Percentiles rank a stretch among this genome's conserved stretches.
phyloP scores from a whole-genome alignment of 306 rosid species.

The Pterocarpus macrocarpus region DNA sequence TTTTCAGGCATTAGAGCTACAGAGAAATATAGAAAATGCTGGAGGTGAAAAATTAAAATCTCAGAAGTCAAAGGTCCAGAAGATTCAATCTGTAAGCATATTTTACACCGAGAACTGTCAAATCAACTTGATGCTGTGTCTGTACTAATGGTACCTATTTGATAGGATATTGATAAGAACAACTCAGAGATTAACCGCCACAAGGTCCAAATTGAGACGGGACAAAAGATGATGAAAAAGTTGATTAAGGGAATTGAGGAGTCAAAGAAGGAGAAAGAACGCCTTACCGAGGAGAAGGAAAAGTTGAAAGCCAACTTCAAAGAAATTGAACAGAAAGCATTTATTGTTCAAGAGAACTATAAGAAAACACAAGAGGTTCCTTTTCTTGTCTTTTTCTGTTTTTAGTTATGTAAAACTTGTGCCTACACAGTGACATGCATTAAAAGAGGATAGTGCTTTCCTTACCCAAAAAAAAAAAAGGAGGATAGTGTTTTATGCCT shows the following conservation, averaged over 20 bases:
- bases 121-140: conserved; percentile 27
- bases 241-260: conserved; percentile 86
- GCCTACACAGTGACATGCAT: conserved; percentile 12
- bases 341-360: conserved; percentile 75
- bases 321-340: conserved; percentile 90
- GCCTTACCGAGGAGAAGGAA: conserved; percentile 74
- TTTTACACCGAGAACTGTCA: conserved; percentile 33
- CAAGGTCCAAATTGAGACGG: conserved; percentile 91
- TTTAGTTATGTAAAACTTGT: conserved; percentile 24
- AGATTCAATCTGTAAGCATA: conserved; percentile 87
- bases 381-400: conserved; percentile 17
- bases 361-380: conserved; percentile 77
- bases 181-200: conserved; percentile 88
- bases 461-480: neutral
- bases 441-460: conserved; percentile 12
- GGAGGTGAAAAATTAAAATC: conserved; percentile 87
- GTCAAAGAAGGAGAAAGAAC: conserved; percentile 78
- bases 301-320: conserved; percentile 65
- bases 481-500: conserved; percentile 18
- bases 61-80: conserved; percentile 83
- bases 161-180: conserved; percentile 84
- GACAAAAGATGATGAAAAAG: conserved; percentile 81
- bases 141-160: conserved; percentile 52
- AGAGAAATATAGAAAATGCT: conserved; percentile 84
- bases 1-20: conserved; percentile 79